A percentile compares a stretch with the other conserved stretches of the same genome.
Evolutionary conservation across 352 stramenopile species (phyloP).

Genomic region (Pythium brachiatum): DNA sequence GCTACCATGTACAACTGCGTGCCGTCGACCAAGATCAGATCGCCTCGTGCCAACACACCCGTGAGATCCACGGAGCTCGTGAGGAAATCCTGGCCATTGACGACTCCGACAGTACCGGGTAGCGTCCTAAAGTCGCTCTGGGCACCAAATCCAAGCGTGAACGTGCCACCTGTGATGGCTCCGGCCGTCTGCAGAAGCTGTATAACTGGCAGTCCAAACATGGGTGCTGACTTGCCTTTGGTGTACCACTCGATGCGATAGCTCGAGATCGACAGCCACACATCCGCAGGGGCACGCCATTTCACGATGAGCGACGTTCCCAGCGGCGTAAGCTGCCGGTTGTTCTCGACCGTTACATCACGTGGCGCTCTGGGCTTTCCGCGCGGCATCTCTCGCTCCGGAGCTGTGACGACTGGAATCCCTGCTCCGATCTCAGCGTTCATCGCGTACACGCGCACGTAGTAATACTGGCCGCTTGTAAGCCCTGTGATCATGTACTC

Average conservation of each 20-base stretch:
- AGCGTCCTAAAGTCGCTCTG: constrained; percentile 32
- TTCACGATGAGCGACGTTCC: constrained; percentile 51
- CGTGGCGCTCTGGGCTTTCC: constrained; percentile 44
- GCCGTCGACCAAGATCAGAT: constrained; percentile 77
- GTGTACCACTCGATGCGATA: constrained; percentile 82
- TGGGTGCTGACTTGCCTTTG: constrained; percentile 40
- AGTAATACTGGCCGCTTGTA: constrained; percentile 44
- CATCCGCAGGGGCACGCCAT: constrained; percentile 42
- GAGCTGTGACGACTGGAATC: constrained; percentile 38
- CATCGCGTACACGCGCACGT: constrained; percentile 68
- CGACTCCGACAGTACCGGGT: constrained; percentile 51
- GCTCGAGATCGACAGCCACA: constrained; percentile 18
- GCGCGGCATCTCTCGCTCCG: constrained; percentile 60
- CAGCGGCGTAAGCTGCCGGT: constrained; percentile 25
- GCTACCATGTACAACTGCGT: constrained; percentile 71
- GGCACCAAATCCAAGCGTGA: constrained; percentile 57
- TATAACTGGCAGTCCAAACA: constrained; percentile 55
- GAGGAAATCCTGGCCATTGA: constrained; percentile 54
- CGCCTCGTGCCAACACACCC: constrained; percentile 74
- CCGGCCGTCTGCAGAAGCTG: constrained; percentile 57
- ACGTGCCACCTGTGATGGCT: constrained; percentile 46
- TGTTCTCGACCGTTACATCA: constrained; percentile 40
- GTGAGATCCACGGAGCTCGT: constrained; percentile 89
- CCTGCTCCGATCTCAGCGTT: constrained; percentile 56
- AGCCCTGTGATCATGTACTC: constrained; percentile 55